A percentile compares a stretch with the other conserved stretches of the same genome.
phyloP scores from a whole-genome alignment of 805 yeast species.

The Candida nitratophila region DNA sequence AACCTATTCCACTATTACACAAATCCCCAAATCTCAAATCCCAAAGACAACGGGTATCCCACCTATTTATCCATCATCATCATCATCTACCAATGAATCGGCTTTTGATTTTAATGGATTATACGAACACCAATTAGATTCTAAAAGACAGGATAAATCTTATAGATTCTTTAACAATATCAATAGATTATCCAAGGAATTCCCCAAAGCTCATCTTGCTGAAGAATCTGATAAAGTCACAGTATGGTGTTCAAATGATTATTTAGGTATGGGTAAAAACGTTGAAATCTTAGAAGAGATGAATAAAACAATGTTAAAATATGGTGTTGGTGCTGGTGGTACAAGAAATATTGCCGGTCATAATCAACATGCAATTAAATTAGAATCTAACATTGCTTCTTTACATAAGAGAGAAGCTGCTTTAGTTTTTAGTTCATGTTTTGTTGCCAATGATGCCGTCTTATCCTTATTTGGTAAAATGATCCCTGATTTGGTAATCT shows the following conservation, averaged over 20 bases:
- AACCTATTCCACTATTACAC: constrained; percentile 40
- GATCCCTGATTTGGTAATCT: constrained; percentile 81
- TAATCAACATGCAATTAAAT: constrained; percentile 77
- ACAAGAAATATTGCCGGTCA: constrained; percentile 99
- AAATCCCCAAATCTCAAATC: constrained; percentile 38
- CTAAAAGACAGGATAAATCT: constrained; percentile 82
- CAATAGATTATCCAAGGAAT: constrained; percentile 89
- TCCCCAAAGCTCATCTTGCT: constrained; percentile 86
- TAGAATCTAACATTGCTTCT: constrained; percentile 83
- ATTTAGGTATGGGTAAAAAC: constrained; percentile 90
- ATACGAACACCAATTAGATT: constrained; percentile 57
- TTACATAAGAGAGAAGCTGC: constrained; percentile 95
- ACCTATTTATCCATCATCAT: constrained; percentile 21
- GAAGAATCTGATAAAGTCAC: constrained; percentile 77
- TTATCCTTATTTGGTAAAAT: constrained; percentile 86
- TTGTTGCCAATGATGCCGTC: constrained; percentile 94
- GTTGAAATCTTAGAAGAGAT: constrained; percentile 64
- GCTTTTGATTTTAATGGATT: constrained; percentile 67
- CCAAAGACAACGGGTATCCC: constrained; percentile 29
- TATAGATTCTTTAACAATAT: constrained; percentile 96
- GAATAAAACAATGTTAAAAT: constrained; percentile 73
- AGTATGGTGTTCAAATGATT: constrained; percentile 99
- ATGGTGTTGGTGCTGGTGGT: constrained; percentile 99
- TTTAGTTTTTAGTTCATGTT: constrained; percentile 90
- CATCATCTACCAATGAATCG: constrained; percentile 31